Conservation (phyloP, 2,329 filamentous ascomycete species). For the Cadophora luteo-olivacea region DNA sequence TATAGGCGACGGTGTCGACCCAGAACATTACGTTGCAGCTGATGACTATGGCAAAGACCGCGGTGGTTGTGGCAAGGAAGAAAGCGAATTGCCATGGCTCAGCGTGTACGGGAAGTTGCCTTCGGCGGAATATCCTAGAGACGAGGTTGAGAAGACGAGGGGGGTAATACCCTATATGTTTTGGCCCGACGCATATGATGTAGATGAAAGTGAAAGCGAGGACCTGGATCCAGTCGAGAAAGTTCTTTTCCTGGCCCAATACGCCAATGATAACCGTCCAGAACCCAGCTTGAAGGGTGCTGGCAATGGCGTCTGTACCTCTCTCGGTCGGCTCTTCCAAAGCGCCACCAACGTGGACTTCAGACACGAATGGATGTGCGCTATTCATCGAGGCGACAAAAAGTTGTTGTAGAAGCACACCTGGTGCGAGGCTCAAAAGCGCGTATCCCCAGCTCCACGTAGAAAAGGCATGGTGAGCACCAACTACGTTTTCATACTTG, state of each 20-base stretch:
- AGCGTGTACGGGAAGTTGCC: conserved; percentile 28
- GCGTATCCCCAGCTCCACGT: conserved; percentile 33
- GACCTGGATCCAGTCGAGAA: conserved; percentile 40
- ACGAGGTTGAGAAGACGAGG: conserved; percentile 36
- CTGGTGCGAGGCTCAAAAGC: conserved; percentile 34
- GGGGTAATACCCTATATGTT: conserved; percentile 40
- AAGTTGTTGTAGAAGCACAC: conserved; percentile 36
- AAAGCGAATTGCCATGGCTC: conserved; percentile 36
- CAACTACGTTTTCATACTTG: conserved; percentile 36
- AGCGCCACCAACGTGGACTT: conserved; percentile 35
- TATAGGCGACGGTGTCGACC: conserved; percentile 37
- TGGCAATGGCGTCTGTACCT: conserved; percentile 32
- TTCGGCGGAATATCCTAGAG: conserved; percentile 30
- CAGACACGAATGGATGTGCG: conserved; percentile 36
- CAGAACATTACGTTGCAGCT: conserved; percentile 37
- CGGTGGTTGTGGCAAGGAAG: conserved; percentile 34
- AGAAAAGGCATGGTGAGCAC: conserved; percentile 30
- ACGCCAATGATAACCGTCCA: conserved; percentile 35
- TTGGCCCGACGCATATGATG: conserved; percentile 37
- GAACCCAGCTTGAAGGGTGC: conserved; percentile 38
- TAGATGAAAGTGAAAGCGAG: conserved; percentile 38
- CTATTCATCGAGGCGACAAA: conserved; percentile 37
- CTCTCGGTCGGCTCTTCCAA: conserved; percentile 33
- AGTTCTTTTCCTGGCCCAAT: conserved; percentile 34
- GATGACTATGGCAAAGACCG: conserved; percentile 34